These are phyloP conservation scores for Boletales sp. DNA, from an alignment of 768 basidiomycete species.

Conservation along the genomic window DNA sequence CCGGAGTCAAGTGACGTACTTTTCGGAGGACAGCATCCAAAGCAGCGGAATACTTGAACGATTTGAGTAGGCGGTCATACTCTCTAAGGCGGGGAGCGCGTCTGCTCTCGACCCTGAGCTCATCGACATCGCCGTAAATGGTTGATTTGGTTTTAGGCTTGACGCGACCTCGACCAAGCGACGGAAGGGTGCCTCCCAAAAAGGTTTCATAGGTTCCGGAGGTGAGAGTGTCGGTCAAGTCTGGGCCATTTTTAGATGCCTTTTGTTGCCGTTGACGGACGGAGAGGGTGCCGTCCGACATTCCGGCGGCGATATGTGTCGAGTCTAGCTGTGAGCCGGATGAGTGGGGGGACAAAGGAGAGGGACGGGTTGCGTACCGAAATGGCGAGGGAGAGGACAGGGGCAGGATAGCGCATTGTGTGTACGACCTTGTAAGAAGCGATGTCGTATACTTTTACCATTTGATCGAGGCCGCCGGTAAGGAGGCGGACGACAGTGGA, in stretches of 20 bases:
- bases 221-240: slow-evolving; percentile 40
- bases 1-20: slow-evolving; percentile 37
- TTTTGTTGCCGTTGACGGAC: slow-evolving; percentile 85
- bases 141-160: slow-evolving; percentile 48
- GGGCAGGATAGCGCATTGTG: slow-evolving; percentile 97
- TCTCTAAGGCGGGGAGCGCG: slow-evolving; percentile 70
- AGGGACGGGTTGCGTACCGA: slow-evolving; percentile 51
- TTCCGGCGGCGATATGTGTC: slow-evolving; percentile 94
- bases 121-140: slow-evolving; percentile 60
- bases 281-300: slow-evolving; percentile 98
- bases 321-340: slow-evolving; percentile 73
- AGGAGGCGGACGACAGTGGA: slow-evolving; percentile 72
- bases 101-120: slow-evolving; percentile 73
- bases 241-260: slow-evolving; percentile 48
- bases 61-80: slow-evolving; percentile 87
- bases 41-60: slow-evolving; percentile 92
- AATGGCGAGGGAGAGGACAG: slow-evolving; percentile 83
- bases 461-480: slow-evolving; percentile 90
- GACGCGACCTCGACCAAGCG: slow-evolving; percentile 52
- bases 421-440: slow-evolving; percentile 93
- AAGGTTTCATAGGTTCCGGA: slow-evolving; percentile 68
- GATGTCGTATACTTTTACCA: slow-evolving; percentile 99
- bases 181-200: slow-evolving; percentile 49
- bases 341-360: slow-evolving; percentile 7
- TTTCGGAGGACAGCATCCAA: slow-evolving; percentile 88